Evolutionary conservation across 2,329 filamentous ascomycete species (phyloP), one percentile per base, ranked within the genome.

Genomic region (Colletotrichum orbiculare): DNA sequence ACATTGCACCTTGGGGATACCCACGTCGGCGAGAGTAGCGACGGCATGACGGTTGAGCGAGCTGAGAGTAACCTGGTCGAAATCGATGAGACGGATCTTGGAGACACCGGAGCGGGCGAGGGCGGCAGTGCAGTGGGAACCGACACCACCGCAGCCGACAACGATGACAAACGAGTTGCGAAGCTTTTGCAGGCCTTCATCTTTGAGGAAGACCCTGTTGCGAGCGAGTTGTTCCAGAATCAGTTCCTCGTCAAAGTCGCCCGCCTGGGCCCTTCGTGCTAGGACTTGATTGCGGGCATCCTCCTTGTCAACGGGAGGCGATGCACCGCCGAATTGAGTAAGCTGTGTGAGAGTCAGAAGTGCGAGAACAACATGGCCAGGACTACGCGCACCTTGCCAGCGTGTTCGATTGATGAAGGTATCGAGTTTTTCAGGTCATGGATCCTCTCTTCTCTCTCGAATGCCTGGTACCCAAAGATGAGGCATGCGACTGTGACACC

Each of bases 11-110:
- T 99, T 99, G 8, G 94, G 89, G 11, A 91, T 93, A 33, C 96
- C 96, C 2, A 99, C 96, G 73, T 99, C 96, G 13, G 93, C 92
- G 7, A 98, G 83, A 0, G 95, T 98, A 6, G 96, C 96, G 1
- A 99, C 91, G 8, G 96, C 94, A 78, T 99, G 96, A n/a, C 96
- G 85, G 77, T 99, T 99, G 59, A 99, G 82, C 3, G 94, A 97
- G 68, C 93, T 97, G 48, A 99, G 83, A 0, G 94, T 97, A 39
- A 99, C 95, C 83, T 99, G 96, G 76, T 99, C 96, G 75, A 99
- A 99, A 77, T 99, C 96, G 70, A 99, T 89, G 42, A 99, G 86
- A 1, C 96, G 90, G 59, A 99, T 85, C 71, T 89, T 90, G n/a
- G 91, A 90, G 47, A 97, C 93, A 38, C 96, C 96, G 0, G 94